Percentiles rank a stretch among this genome's conserved stretches.
Evolutionary conservation across 2,329 filamentous ascomycete genomes (phyloP).

Genomic region (Clarireedia paspali): DNA sequence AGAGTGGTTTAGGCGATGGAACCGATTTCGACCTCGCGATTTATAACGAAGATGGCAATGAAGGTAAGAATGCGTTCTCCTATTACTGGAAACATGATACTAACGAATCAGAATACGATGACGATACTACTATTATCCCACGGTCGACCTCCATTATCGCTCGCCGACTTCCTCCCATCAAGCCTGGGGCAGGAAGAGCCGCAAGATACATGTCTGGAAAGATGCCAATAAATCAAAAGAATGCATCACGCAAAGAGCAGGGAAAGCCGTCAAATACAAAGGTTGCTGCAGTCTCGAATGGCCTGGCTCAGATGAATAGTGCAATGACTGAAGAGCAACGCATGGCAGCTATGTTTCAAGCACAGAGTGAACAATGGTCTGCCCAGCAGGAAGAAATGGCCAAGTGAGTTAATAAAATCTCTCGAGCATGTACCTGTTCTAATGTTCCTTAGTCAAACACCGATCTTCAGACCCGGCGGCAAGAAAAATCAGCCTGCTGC

Average conservation of each 20-base stretch:
- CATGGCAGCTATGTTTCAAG: constrained; percentile 84
- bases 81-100: constrained; percentile 20
- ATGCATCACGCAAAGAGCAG: constrained; percentile 60
- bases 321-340: constrained; percentile 90
- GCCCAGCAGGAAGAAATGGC: constrained; percentile 91
- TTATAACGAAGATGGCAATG: constrained; percentile 82
- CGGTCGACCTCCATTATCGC: constrained; percentile 92
- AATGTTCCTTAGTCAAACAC: constrained; percentile 44
- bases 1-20: constrained; percentile 88
- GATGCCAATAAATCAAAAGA: constrained; percentile 84
- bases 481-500: constrained; percentile 41
- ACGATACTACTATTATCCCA: constrained; percentile 95
- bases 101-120: constrained; percentile 70
- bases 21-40: constrained; percentile 95
- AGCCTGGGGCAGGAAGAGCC: constrained; percentile 81
- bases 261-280: constrained; percentile 52
- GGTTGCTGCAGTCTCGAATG: constrained; percentile 44
- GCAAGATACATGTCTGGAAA: constrained; percentile 95
- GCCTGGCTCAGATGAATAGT: constrained; percentile 59
- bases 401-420: constrained; percentile 45
- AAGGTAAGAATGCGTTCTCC: constrained; percentile 56
- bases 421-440: constrained; percentile 32
- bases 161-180: constrained; percentile 72
- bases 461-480: constrained; percentile 50
- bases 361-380: constrained; percentile 86